phyloP scores from a whole-genome alignment of 208 protist genomes.

The Wallacemonas sp. region DNA sequence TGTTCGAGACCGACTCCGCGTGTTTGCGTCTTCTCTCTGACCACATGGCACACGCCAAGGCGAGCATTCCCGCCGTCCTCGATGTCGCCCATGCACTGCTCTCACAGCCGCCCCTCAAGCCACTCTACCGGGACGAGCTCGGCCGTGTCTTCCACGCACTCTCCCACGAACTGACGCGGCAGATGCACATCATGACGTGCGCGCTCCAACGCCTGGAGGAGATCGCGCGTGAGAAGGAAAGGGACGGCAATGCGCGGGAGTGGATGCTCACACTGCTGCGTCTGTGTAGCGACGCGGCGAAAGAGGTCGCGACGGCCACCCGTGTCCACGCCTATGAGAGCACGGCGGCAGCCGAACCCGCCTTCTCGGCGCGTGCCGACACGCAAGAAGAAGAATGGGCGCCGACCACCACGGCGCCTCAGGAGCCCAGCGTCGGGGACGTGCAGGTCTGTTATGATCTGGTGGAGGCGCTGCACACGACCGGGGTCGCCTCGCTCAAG shows the following conservation, averaged over 20 bases:
- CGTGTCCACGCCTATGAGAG: neutral
- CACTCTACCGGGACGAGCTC: conserved; percentile 14
- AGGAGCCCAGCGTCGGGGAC: conserved; percentile 7
- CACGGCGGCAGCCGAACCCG: neutral
- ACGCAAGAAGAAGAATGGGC: neutral
- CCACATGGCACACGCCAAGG: conserved; percentile 9
- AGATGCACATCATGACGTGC: neutral
- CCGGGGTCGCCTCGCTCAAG: conserved; percentile 18
- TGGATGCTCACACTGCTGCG: conserved; percentile 9
- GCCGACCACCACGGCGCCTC: neutral
- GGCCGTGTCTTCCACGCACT: neutral
- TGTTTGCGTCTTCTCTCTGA: conserved; percentile 11
- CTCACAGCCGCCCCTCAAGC: conserved; percentile 18
- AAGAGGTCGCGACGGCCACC: neutral
- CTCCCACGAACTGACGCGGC: neutral
- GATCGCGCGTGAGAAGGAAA: neutral
- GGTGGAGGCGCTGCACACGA: conserved; percentile 18
- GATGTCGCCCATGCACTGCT: conserved; percentile 13
- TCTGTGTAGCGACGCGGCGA: neutral
- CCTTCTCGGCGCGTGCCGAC: too few species aligned
- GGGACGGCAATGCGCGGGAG: neutral
- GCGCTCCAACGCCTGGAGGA: neutral
- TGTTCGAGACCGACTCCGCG: neutral
- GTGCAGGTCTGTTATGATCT: conserved; percentile 17
- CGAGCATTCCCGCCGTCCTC: conserved; percentile 15